phyloP scores from a whole-genome alignment of 225 moss, liverwort and hornwort species.

The Asterella californica region DNA sequence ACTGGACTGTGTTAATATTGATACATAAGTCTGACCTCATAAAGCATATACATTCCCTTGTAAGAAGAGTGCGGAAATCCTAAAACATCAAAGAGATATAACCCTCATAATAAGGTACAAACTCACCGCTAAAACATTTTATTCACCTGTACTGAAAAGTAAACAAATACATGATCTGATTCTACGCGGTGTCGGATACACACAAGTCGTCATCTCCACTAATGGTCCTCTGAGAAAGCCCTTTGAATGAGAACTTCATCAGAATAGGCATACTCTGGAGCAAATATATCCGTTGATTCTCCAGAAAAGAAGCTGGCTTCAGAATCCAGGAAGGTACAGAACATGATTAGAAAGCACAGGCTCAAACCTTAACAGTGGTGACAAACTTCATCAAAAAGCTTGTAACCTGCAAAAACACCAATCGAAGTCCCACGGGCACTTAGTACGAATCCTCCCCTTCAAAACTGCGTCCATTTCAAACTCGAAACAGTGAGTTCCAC shows the following conservation, averaged over 20 bases:
- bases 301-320: conserved; percentile 5
- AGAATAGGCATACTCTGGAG: conserved; percentile 8
- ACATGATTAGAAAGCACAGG: background rate
- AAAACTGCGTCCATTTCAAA: background rate
- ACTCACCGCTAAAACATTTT: background rate
- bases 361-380: conserved; percentile 53
- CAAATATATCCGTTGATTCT: background rate
- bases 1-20: background rate
- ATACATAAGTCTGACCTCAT: background rate
- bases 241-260: background rate
- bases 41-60: background rate
- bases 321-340: conserved; percentile 5
- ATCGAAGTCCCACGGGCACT: background rate
- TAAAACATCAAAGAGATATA: background rate
- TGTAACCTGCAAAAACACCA: conserved; percentile 48
- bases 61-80: background rate
- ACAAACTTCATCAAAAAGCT: conserved; percentile 78
- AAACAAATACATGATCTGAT: conserved; percentile 6
- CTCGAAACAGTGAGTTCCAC: background rate
- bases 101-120: background rate
- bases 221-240: background rate
- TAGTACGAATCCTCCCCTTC: background rate
- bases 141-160: conserved; percentile 17
- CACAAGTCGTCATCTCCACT: conserved; percentile 3
- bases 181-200: background rate